Base-by-base conservation (phyloP, 2,329 filamentous ascomycete genomes). In the Chrysoporthe austroafricana region DNA sequence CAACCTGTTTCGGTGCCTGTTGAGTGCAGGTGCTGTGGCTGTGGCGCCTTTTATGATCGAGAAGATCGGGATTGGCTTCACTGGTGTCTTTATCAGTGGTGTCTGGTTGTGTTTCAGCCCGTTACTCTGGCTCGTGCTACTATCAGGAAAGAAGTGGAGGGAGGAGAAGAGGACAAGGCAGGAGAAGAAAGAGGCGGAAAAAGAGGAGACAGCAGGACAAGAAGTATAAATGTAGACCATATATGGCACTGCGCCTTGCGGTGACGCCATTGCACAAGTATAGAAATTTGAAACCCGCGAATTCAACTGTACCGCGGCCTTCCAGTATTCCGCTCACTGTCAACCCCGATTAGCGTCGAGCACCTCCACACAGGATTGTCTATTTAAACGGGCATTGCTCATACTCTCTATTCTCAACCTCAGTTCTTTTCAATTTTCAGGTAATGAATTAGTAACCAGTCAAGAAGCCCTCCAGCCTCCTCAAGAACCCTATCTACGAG, bases 1-100 rank as follows among this genome's bases (percentile, higher is more conserved):
- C 64, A 73, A 72, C 34, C 67, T 73, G 13, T 71, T 72, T 42
- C 71, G 71, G 4, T 73, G 72, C 57, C 71, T 76, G 21, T 59
- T 75, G 21, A 72, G 74, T 42, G 70, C 75, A 3, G 74, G 71
- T 21, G 74, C 63, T 13, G 71, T 74, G 1, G 74, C 75, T 1
- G 42, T 74, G 46, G 73, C 71, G 3, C 62, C 70, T 2, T 72
- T 73, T 0, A 64, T 76, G 13, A 75, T 76, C 46, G 66, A 73
- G 57, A 66, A 64, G 43, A 72, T 75, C 21, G 72, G 72, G 7
- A 69, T 75, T 32, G 74, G 73, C 1, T 74, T 71, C 69, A 73
- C 70, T 14, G 58, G 62, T 0, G 69, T 75, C 3, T 67, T 73
- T n/a, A 71, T 76, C 43, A 70, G 71, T 3, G 71, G 70, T 3